Evolutionary conservation across 2,329 filamentous ascomycete species (phyloP), one percentile per base, ranked within the genome.

Genomic region (Phaeosphaeriaceae sp.): DNA sequence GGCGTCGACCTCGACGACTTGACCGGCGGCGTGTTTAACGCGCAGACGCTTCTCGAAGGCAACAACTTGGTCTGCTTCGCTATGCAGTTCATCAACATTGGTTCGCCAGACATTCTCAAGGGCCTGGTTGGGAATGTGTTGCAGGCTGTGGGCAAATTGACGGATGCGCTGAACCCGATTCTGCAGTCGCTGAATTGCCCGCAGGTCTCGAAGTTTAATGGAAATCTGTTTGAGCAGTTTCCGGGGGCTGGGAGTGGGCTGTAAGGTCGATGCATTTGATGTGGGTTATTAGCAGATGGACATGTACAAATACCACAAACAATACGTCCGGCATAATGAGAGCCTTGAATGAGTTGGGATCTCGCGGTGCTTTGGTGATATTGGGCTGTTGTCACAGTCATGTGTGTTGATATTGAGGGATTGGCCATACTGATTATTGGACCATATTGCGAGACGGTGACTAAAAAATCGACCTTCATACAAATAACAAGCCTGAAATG

Each of bases 31-130:
- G 56, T 56, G 4, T 66, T 64, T 54, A 67, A 68, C 10, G 54
- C 51, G 7, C 56, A 45, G 10, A 58, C 51, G 17, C 55, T 68
- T 19, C 54, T 58, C 4, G 51, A 66, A 19, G 64, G 64, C 17
- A 68, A 68, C 46, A 67, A 68, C 10, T 56, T 36, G 10, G 58
- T 60, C 19, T 68, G 66, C 48, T 63, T 67, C 42, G 56, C 62
- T 7, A 51, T 68, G 24, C 64, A 67, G 36, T 62, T 62, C 4
- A 58, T 59, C 10, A 48, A 63, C 36, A 54, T 61, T 3, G 63
- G 56, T 5, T 48, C 56, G 1, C 66, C 66, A 19, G 57, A 63
- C 25, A 61, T 67, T 40, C 40, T 48, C 44, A 59, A 60, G 11
- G 62, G 60, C 15, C 61, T 68, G 6, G 45, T 68, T 10, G 63